Base-by-base conservation (phyloP, 2,329 filamentous ascomycete species). In the Colletotrichum cordylinicola region DNA sequence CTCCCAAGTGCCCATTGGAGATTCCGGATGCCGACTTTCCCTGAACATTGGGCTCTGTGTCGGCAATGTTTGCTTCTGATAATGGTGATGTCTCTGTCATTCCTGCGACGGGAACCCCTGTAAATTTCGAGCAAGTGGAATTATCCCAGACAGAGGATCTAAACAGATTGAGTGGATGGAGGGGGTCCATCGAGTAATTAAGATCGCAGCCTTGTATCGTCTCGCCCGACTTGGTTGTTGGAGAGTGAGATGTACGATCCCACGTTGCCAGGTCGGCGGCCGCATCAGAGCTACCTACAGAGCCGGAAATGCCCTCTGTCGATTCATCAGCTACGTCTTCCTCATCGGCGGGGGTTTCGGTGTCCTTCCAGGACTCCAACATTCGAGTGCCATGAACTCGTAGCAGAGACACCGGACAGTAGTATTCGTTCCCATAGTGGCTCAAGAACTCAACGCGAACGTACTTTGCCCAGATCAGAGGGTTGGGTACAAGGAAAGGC, bases 401-500 rank as follows among this genome's bases (percentile, higher is more conserved):
- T 69, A 99, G 88, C 21, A 99, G 86, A 76, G 96, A 98, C 18
- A 99, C 88, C 0, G 97, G 97, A 81, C 97, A 99, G 83, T 98
- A 99, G 83, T 95, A 99, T 83, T 99, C 97, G 80, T 96, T 98
- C 10, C 97, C 97, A 83, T 96, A 99, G 83, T 99, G 96, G 6
- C 93, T 95, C 65, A 98, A 84, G 78, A 98, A 97, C 82, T 99
- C 97, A 74, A 99, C 92, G 29, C 95, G 92, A 56, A 99, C 85
- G 85, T 98, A 99, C 78, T 96, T 93, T 58, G 97, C 96, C 94
- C 96, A 99, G 64, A 98, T 98, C 77, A 97, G 92, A 1, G 97
- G 96, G 80, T 98, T 97, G 80, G 97, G 93, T n/a, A 99, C 91
- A 16, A 98, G 86, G 82, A 99, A 99, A 0, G 97, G 94, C 84